These are phyloP conservation scores for Podospora pseudocomata DNA, from an alignment of 495 filamentous ascomycete species.

Conservation along the genomic window DNA sequence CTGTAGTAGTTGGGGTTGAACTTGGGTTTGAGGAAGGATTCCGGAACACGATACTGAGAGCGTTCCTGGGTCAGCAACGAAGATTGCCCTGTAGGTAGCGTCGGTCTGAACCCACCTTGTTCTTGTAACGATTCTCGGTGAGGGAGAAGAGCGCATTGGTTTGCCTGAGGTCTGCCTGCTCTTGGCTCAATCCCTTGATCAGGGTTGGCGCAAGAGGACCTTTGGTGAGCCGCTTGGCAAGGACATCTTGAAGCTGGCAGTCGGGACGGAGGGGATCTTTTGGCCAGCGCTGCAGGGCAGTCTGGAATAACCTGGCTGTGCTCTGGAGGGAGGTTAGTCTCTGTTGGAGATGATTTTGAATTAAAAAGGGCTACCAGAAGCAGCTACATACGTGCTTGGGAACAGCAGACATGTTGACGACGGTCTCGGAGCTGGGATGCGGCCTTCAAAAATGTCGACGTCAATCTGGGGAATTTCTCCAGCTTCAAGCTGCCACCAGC, in stretches of 20 bases:
- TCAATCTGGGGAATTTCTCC: conserved; percentile 10
- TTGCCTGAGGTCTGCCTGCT: conserved; percentile 47
- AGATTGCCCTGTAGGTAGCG: neutral
- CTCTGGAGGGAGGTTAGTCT: conserved; percentile 14
- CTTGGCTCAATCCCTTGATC: conserved; percentile 22
- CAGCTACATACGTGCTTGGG: conserved; percentile 18
- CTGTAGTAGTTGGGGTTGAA: conserved; percentile 77
- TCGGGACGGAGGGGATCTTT: conserved; percentile 72
- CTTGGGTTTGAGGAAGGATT: conserved; percentile 60
- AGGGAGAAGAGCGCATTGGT: conserved; percentile 72
- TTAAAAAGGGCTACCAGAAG: neutral
- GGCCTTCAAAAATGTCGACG: conserved; percentile 6
- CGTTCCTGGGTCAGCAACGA: neutral
- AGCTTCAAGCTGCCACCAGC: neutral
- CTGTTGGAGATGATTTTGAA: neutral
- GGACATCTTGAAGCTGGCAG: conserved; percentile 66
- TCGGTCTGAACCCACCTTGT: conserved; percentile 42
- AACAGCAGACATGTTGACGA: conserved; percentile 25
- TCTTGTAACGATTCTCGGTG: conserved; percentile 68
- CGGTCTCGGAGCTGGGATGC: neutral
- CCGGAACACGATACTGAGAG: conserved; percentile 59
- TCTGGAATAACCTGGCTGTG: conserved; percentile 43
- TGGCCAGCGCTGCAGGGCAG: conserved; percentile 74
- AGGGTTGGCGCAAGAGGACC: conserved; percentile 45
- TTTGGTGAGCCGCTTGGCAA: conserved; percentile 59